phyloP scores from a whole-genome alignment of 345 rosid genomes.

The Kandelia obovata region DNA sequence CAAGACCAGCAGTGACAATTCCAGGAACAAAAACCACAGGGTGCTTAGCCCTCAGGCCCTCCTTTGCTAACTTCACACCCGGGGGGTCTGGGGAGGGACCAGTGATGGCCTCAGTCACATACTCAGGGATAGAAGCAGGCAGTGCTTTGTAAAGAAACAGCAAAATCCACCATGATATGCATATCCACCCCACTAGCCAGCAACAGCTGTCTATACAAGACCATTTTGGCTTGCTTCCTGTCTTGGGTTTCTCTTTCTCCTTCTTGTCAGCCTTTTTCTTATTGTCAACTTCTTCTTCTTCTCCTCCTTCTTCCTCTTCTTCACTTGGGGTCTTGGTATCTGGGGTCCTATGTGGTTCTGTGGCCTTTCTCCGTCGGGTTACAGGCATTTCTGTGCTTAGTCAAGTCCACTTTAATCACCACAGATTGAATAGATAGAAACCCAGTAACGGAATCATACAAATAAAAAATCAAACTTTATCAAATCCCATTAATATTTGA shows the following conservation, averaged over 20 bases:
- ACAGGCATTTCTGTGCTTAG: constrained; percentile 9
- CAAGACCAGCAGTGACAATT: constrained; percentile 90
- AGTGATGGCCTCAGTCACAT: constrained; percentile 86
- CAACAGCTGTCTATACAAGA: constrained; percentile 84
- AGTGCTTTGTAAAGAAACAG: constrained; percentile 78
- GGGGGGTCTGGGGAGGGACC: constrained; percentile 95
- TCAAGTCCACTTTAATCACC: not conserved
- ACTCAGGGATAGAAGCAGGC: constrained; percentile 86
- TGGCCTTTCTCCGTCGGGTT: constrained; percentile 13
- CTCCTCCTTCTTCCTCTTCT: constrained; percentile 1
- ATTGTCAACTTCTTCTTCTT: not conserved
- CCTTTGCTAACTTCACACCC: constrained; percentile 75
- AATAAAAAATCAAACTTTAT: no score
- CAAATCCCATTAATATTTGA: no score
- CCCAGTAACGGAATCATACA: not conserved
- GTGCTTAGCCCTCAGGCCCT: constrained; percentile 72
- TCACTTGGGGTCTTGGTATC: constrained; percentile 4
- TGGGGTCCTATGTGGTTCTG: constrained; percentile 1
- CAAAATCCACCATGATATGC: constrained; percentile 82
- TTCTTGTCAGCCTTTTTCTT: not conserved
- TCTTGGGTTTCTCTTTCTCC: not conserved
- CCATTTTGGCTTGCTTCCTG: constrained; percentile 38
- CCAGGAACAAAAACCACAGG: constrained; percentile 96
- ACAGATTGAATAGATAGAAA: not conserved
- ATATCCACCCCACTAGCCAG: constrained; percentile 83